A percentile compares a stretch with the other conserved stretches of the same genome.
Conservation (phyloP, 805 yeast species). For the Scheffersomyces ergatensis region DNA sequence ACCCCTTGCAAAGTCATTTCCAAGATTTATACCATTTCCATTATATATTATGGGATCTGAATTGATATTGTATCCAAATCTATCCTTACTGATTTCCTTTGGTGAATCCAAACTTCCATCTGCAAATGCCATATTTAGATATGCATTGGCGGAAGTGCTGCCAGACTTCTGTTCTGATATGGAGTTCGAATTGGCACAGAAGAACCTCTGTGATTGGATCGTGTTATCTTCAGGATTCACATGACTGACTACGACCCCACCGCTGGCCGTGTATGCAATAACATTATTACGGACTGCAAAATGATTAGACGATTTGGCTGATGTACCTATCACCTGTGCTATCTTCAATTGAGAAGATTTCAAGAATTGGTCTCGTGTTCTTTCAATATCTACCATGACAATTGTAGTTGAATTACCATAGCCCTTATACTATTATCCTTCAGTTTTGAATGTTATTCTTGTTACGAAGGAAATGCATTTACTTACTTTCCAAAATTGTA, state of each 20-base stretch:
- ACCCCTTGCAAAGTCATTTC: constrained; percentile 4
- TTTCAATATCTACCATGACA: not conserved
- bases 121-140: constrained; percentile 21
- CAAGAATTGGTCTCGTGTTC: not conserved
- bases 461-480: too few species aligned
- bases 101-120: constrained; percentile 7
- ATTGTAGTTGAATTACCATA: constrained; percentile 24
- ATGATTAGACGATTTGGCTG: constrained; percentile 42
- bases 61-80: constrained; percentile 31
- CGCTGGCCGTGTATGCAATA: constrained; percentile 56
- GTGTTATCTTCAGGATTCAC: constrained; percentile 14
- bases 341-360: constrained; percentile 4
- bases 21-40: constrained; percentile 9
- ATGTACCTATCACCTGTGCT: constrained; percentile 39
- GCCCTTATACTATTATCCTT: too few species aligned
- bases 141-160: constrained; percentile 22
- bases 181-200: constrained; percentile 42
- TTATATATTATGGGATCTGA: constrained; percentile 26
- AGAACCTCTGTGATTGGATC: constrained; percentile 42
- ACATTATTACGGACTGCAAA: constrained; percentile 37
- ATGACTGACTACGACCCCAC: constrained; percentile 54
- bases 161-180: not conserved
- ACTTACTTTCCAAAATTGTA: not conserved
- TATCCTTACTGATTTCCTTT: constrained; percentile 18
- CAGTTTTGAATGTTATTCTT: too few species aligned